Evolutionary conservation across 257 asterid species (phyloP), one percentile per base, ranked within the genome.

Genomic region (Forsythia viridissima): DNA sequence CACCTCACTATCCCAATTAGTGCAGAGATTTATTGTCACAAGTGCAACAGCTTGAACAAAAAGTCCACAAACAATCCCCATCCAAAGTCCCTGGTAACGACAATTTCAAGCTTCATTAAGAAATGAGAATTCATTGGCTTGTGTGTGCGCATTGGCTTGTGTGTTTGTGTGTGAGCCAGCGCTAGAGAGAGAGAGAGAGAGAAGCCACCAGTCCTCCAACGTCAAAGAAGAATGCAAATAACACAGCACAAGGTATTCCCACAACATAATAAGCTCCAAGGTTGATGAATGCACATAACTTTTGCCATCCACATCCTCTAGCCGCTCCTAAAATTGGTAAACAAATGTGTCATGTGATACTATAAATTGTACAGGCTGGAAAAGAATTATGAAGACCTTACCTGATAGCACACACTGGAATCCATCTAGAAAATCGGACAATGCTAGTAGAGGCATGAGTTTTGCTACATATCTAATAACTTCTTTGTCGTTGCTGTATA

Each of bases 281-380:
- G 79, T 91, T 92, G 76, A 92, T 83, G 30, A 70, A 72, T n/a
- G 91, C 90, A 42, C 93, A 87, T 43, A 89, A 73, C 40, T 73
- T 88, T 82, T 92, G 97, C 94, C 94, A 91, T 81, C 94, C 94
- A 77, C 97, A 90, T 80, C 97, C 97, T 85, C 97, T 88, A 40
- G 93, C 97, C 70, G 93, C 93, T 57, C 97, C 92, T 91, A 24
- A 8, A 77, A 61, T 69, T 9, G 4, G 44, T 36, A 34, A 46
- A 34, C 71, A 15, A 61, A 34, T 63, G 24, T 34, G 68, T 30
- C 36, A 8, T 12, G 16, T 46, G 52, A 46, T 46, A 41, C 8
- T 10, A 44, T 52, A 52, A 52, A 52, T 21, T 73, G 66, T 30
- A 66, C 11, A 9, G 13, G 39, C 34, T 18, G 9, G 20, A n/a